Percentiles rank a stretch among this genome's conserved stretches.
These are phyloP conservation scores for Lactuca sativa DNA, from an alignment of 129 eudicot species.

Conservation along the genomic window DNA sequence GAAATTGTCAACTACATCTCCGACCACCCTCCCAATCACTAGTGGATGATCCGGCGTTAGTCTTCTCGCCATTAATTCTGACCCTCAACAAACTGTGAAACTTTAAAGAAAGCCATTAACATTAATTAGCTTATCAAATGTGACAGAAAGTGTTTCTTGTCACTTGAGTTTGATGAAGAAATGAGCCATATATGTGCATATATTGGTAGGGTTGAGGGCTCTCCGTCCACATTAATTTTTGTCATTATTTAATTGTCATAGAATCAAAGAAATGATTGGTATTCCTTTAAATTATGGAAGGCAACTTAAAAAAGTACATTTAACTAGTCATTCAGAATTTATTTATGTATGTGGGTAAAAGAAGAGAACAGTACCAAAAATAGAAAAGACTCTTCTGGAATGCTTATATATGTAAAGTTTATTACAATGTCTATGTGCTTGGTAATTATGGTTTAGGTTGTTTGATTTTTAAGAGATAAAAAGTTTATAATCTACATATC, in stretches of 20 bases:
- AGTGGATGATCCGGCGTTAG: conserved; percentile 48
- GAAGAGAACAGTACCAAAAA: no score
- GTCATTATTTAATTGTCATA: conserved; percentile 13
- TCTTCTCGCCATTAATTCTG: conserved; percentile 32
- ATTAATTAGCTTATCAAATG: not conserved
- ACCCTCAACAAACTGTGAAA: not conserved
- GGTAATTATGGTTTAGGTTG: no score
- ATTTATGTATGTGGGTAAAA: not conserved
- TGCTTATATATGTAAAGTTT: no score
- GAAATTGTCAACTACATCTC: conserved; percentile 73
- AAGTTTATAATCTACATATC: no score
- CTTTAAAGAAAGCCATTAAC: not conserved
- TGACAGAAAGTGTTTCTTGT: not conserved
- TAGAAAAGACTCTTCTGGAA: no score
- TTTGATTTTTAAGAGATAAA: no score
- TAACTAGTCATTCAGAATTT: no score
- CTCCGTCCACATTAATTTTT: not conserved
- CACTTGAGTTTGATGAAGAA: conserved; percentile 16
- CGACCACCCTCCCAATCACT: conserved; percentile 62
- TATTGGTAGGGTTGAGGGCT: not conserved
- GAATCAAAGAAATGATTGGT: conserved; percentile 5
- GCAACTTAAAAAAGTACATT: no score
- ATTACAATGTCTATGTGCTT: no score
- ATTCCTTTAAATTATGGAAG: no score
- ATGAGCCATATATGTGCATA: not conserved